A percentile compares a stretch with the other conserved stretches of the same genome.
phyloP scores from a whole-genome alignment of 805 yeast species.

The Saturnispora mendoncae region DNA sequence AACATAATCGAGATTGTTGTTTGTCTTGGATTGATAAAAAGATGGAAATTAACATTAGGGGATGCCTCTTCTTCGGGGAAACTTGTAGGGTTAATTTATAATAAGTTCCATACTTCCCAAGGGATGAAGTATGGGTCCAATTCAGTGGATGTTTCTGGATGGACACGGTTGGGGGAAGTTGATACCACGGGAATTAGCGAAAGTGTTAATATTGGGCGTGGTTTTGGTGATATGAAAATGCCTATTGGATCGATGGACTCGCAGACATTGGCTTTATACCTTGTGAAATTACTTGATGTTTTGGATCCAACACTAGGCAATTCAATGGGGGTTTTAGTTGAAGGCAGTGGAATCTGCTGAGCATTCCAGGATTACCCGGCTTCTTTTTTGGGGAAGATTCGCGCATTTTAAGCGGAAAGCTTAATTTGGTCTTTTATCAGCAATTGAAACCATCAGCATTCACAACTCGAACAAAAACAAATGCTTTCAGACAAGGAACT shows the following conservation, averaged over 20 bases:
- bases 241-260: background rate
- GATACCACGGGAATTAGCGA: too few species aligned
- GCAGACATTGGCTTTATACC: background rate
- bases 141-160: too few species aligned
- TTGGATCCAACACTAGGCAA: background rate
- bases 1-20: conserved; percentile 4
- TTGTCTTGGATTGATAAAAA: background rate
- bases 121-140: too few species aligned
- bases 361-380: conserved; percentile 2
- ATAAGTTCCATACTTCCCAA: background rate
- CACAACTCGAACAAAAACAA: background rate
- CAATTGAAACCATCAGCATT: background rate
- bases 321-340: background rate
- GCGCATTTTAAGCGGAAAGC: too few species aligned
- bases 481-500: conserved; percentile 35
- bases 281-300: background rate
- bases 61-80: background rate
- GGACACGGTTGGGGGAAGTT: too few species aligned
- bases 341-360: background rate
- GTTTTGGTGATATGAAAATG: background rate
- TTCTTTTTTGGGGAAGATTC: background rate
- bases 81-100: background rate
- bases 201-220: too few species aligned
- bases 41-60: background rate
- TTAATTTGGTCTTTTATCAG: background rate